Percentiles rank a stretch among this genome's conserved stretches.
phyloP scores from a whole-genome alignment of 202 grass and related monocot species.

The Setaria italica region DNA sequence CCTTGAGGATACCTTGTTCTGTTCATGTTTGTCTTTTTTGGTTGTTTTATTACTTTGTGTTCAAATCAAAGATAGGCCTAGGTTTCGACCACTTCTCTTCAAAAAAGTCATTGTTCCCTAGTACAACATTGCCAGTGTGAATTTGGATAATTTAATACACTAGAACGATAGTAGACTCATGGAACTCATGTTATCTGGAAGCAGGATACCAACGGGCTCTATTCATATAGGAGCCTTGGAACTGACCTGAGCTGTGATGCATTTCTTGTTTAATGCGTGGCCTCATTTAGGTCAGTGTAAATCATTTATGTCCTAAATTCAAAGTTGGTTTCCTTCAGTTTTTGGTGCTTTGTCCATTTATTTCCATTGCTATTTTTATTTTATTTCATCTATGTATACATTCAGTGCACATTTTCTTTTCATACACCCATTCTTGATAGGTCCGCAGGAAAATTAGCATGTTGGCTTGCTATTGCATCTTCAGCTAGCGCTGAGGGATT shows the following conservation, averaged over 20 bases:
- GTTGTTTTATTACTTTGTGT: slow-evolving; percentile 56
- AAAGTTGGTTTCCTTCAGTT: slow-evolving; percentile 62
- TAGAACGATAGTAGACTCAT: slow-evolving; percentile 72
- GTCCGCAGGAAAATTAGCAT: slow-evolving; percentile 12
- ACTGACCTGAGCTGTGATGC: slow-evolving; percentile 86
- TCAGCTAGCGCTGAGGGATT: not conserved
- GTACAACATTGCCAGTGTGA: slow-evolving; percentile 56
- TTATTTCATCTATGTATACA: slow-evolving; percentile 1
- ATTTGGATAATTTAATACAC: slow-evolving; percentile 66
- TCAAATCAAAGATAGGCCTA: slow-evolving; percentile 46
- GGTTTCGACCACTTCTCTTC: slow-evolving; percentile 42
- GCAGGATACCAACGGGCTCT: slow-evolving; percentile 89
- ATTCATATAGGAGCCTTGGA: slow-evolving; percentile 76
- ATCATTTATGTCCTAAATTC: slow-evolving; percentile 76
- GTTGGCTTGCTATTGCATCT: not conserved
- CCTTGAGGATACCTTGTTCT: slow-evolving; percentile 45
- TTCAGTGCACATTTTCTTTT: slow-evolving; percentile 20
- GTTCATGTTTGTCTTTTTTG: slow-evolving; percentile 41
- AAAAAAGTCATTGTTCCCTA: slow-evolving; percentile 58
- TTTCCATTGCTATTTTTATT: slow-evolving; percentile 33
- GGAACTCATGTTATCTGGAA: slow-evolving; percentile 85
- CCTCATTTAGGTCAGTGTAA: slow-evolving; percentile 90
- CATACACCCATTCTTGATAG: slow-evolving; percentile 7
- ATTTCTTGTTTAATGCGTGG: slow-evolving; percentile 90
- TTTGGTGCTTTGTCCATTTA: slow-evolving; percentile 51